These are phyloP conservation scores for Paracoccidioides lutzii DNA, from an alignment of 2,329 filamentous ascomycete genomes.

Conservation along the genomic window DNA sequence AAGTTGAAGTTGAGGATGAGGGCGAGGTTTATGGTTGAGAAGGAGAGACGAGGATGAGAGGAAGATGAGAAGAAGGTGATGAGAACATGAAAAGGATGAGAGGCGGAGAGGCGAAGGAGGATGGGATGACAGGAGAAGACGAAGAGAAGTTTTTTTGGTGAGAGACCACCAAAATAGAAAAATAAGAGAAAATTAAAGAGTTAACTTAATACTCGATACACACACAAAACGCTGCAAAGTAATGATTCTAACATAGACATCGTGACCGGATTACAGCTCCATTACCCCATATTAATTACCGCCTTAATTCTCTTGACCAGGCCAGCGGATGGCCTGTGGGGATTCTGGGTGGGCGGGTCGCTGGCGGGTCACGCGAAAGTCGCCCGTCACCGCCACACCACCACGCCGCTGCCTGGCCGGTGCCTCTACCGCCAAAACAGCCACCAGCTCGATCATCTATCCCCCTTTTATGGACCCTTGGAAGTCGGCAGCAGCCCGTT, in stretches of 20 bases:
- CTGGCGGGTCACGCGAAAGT: neutral
- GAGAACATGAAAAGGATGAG: neutral
- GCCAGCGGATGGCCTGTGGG: no score
- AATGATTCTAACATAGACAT: no score
- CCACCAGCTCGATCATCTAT: neutral
- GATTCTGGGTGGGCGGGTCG: neutral
- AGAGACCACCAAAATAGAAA: neutral
- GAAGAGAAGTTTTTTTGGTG: no score
- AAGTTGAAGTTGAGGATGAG: constrained; percentile 10
- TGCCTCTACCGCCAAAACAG: neutral
- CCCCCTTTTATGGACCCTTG: no score
- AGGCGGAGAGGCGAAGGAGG: constrained; percentile 8
- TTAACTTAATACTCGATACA: no score
- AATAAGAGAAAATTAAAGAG: neutral
- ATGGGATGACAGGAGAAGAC: neutral
- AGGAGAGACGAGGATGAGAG: no score
- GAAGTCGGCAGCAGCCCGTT: no score
- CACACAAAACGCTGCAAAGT: no score
- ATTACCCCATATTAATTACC: no score
- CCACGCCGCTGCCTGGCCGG: neutral
- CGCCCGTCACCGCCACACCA: neutral
- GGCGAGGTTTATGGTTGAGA: neutral
- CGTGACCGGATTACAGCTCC: no score
- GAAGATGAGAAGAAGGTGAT: neutral
- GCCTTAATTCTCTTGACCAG: no score